Evolutionary conservation across 192 early-diverging fungal genomes (phyloP), one percentile per base, ranked within the genome.

Genomic region (Dispira parvispora): DNA sequence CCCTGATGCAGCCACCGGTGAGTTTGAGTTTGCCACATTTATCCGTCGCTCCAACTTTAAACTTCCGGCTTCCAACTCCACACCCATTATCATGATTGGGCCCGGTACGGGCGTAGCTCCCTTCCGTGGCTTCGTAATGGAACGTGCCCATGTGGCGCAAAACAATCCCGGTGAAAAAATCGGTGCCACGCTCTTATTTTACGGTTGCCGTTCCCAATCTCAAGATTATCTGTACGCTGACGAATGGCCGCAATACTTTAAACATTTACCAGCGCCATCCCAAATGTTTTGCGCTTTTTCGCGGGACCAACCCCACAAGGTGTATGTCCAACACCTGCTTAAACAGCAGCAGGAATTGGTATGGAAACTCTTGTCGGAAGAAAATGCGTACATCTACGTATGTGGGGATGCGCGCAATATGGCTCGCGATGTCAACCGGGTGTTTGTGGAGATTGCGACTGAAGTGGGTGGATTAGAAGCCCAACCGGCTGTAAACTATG

Each of bases 31-130:
- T 13, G 92, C 93, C 11, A 70, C 97, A 52, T 92, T 91, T 69
- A 87, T 99, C 62, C 85, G 96, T 61, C 81, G 85, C 47, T 90
- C 87, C 23, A 76, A 81, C 50, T 99, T 99, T 80, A 85, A 89
- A 49, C 77, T 99, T 54, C 96, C 96, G n/a, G 70, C 79, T 26
- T 86, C 93, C 65, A 68, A 77, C 46, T 64, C 76, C 10, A 67
- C 82, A 12, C 96, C 96, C 18, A 73, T 99, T 64, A 81, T 99
- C 42, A 99, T 99, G 96, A 76, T 99, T 42, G 96, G 96, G 0
- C 96, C 96, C n/a, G 96, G 96, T 52, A 99, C 96, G 5, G 96
- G 96, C 49, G 88, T 99, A 45, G 96, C 96, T 18, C 96, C 96
- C 27, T 97, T 99, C 86, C 82, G 96, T 52, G 96, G 87, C 5